Base-by-base conservation (phyloP, 2,329 filamentous ascomycete species). In the Dothidotthia symphoricarpi region DNA sequence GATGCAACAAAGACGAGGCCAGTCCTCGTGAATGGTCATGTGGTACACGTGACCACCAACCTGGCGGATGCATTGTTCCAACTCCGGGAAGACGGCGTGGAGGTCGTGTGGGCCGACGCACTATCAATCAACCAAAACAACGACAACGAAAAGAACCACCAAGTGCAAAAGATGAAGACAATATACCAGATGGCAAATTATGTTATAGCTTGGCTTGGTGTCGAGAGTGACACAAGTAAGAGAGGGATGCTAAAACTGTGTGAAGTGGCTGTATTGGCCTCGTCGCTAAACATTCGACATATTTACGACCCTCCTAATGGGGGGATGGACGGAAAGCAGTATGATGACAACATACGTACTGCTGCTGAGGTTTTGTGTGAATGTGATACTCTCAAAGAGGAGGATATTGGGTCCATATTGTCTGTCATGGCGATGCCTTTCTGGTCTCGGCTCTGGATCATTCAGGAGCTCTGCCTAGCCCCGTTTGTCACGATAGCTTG, bases 191-290 rank as follows among this genome's bases (percentile, higher is more conserved):
- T 6, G 12, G 34, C 34, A 1, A n/a, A 12, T 7, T 8, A 13
- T 8, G 35, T 43, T 2, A 10, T 34, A 4, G 27, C 34, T n/a
- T 43, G 35, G 40, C 31, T 43, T 11, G 66, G 66, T 13, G 13
- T 11, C 4, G 34, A 36, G n/a, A 14, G 25, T 9, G 19, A 22
- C 5, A 5, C 9, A 9, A 22, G 19, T 9, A 22, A 22, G 19
- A 22, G 19, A 22, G 19, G 19, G 19, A 22, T 22, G 19, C 19
- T 6, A 9, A 22, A 22, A 22, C 5, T 22, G 19, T 9, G 19
- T 9, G 9, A 22, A 22, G 9, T 22, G 5, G 19, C 19, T 9
- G 5, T 6, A 22, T 6, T 22, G 5, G 19, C 19, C 5, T 9
- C 5, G 9, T 22, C 19, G 19, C 9, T 22, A 9, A 9, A 22